phyloP scores from a whole-genome alignment of 305 asterid genomes.

The Fraxinus latifolia region DNA sequence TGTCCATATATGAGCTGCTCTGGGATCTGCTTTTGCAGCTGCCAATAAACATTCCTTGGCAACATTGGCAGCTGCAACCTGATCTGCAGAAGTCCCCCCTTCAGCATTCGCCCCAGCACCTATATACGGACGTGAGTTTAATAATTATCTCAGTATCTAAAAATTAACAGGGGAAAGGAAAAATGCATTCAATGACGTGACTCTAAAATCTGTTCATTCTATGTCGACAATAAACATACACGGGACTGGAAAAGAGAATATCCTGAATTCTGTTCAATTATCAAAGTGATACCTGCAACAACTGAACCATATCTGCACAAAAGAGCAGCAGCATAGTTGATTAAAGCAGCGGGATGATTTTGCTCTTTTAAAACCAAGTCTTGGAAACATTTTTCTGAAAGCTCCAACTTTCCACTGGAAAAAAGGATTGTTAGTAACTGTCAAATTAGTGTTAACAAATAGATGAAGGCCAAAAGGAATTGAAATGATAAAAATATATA shows the following conservation, averaged over 20 bases:
- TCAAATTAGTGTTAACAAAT: constrained; percentile 22
- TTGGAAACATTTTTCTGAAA: constrained; percentile 79
- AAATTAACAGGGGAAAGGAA: background rate
- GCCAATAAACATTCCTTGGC: constrained; percentile 94
- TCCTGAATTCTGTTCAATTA: constrained; percentile 3
- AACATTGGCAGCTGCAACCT: constrained; percentile 54
- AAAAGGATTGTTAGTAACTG: constrained; percentile 21
- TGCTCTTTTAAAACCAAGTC: constrained; percentile 79
- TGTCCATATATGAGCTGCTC: constrained; percentile 85
- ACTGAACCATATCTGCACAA: constrained; percentile 75
- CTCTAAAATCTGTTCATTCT: background rate
- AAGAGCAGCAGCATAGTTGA: constrained; percentile 80
- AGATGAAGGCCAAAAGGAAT: constrained; percentile 6
- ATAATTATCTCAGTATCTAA: constrained; percentile 1
- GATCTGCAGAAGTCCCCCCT: constrained; percentile 46
- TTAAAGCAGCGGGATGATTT: constrained; percentile 84
- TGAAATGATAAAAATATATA: background rate
- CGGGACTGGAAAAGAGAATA: constrained; percentile 4
- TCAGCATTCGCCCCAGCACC: constrained; percentile 82
- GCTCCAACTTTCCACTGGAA: constrained; percentile 77
- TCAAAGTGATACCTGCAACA: constrained; percentile 56
- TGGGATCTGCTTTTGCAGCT: constrained; percentile 75
- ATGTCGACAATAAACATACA: constrained; percentile 9
- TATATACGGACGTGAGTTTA: constrained; percentile 23
- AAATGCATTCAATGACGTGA: constrained; percentile 16